Evolutionary conservation across 345 rosid species (phyloP).

Genomic region (Pelargonium nanum): DNA sequence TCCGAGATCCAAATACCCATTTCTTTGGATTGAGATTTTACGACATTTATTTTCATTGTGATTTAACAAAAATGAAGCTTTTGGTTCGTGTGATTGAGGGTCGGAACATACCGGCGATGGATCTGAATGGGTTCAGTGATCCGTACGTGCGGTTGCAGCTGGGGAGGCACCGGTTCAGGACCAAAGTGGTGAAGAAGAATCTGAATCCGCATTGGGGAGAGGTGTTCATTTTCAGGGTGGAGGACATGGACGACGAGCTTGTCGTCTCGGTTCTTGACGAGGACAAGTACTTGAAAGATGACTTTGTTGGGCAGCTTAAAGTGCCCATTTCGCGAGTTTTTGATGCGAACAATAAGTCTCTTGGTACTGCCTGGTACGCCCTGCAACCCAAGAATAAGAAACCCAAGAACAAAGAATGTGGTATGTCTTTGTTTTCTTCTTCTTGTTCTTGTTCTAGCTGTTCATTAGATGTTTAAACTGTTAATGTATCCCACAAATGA

Average conservation of each 20-base stretch:
- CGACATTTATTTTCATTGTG: too few species aligned
- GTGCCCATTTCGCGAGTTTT: conserved; percentile 59
- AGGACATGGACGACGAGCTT: conserved; percentile 83
- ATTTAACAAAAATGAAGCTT: conserved; percentile 44
- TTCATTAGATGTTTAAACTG: neutral
- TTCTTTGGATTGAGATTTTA: too few species aligned
- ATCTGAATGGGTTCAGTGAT: conserved; percentile 81
- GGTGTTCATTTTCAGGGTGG: conserved; percentile 84
- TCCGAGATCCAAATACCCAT: too few species aligned
- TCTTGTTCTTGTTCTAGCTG: neutral
- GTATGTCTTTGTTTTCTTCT: conserved; percentile 24
- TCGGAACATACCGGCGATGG: conserved; percentile 77
- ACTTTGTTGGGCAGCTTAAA: conserved; percentile 63
- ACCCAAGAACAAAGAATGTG: conserved; percentile 68
- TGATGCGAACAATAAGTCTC: conserved; percentile 68
- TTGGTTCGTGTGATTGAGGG: conserved; percentile 71
- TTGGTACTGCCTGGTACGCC: conserved; percentile 67
- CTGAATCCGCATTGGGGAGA: conserved; percentile 89
- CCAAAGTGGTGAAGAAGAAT: conserved; percentile 79
- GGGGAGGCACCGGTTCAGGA: conserved; percentile 59
- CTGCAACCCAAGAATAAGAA: conserved; percentile 69
- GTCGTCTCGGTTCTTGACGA: conserved; percentile 68
- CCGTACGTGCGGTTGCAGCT: conserved; percentile 79
- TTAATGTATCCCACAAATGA: too few species aligned
- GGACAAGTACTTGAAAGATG: conserved; percentile 83